Percentiles rank a stretch among this genome's conserved stretches.
phyloP scores from a whole-genome alignment of 2,329 filamentous ascomycete species.

The Akanthomyces dipterigenus region DNA sequence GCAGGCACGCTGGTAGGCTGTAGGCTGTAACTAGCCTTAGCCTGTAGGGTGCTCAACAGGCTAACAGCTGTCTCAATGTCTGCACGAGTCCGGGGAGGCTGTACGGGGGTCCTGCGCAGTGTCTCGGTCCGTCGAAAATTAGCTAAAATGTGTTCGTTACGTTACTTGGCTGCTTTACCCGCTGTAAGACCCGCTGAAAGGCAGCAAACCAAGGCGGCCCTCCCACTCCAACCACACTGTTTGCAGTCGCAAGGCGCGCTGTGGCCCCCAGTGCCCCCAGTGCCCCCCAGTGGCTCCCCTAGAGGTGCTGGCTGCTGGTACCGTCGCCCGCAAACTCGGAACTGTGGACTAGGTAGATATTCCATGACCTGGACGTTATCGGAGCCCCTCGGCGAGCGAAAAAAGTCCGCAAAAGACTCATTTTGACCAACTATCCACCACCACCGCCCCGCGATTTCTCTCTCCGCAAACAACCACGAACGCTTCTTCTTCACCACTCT shows the following conservation, averaged over 20 bases:
- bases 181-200: neutral
- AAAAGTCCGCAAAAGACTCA: constrained; percentile 8
- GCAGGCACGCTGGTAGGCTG: neutral
- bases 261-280: neutral
- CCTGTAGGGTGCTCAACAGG: too few relatives aligned
- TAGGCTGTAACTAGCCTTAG: too few relatives aligned
- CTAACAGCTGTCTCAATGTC: too few relatives aligned
- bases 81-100: too few relatives aligned
- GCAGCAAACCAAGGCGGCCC: neutral
- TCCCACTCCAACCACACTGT: neutral
- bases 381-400: constrained; percentile 12
- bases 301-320: neutral
- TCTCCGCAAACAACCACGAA: constrained; percentile 9
- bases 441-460: constrained; percentile 11
- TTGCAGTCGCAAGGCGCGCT: neutral
- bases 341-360: too few relatives aligned
- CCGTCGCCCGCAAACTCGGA: neutral
- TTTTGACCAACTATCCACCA: neutral
- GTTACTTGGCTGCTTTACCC: neutral
- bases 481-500: neutral
- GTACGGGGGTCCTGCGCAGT: neutral
- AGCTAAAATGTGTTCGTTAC: neutral
- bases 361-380: neutral
- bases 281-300: neutral
- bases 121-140: neutral